A percentile compares a stretch with the other conserved stretches of the same genome.
phyloP scores from a whole-genome alignment of 2,329 filamentous ascomycete genomes.

The Clarireedia paspali region DNA sequence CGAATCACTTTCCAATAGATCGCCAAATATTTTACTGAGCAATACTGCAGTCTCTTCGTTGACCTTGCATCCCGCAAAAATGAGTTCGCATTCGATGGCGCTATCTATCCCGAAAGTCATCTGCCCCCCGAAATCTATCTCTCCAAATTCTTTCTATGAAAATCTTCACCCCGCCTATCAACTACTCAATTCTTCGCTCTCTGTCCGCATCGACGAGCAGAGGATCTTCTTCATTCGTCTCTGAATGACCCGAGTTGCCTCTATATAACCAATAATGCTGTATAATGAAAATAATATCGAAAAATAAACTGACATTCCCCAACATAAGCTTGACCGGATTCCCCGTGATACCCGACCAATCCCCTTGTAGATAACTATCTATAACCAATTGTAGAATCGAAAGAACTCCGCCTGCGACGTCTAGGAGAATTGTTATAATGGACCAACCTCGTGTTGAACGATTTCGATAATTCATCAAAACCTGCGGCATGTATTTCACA shows the following conservation, averaged over 20 bases:
- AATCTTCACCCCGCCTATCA: not conserved
- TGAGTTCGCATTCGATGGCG: not conserved
- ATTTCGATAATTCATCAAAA: constrained; percentile 74
- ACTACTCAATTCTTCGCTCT: constrained; percentile 14
- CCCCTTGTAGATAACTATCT: constrained; percentile 74
- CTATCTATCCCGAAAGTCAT: not conserved
- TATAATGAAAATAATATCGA: constrained; percentile 76
- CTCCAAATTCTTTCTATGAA: not conserved
- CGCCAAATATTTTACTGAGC: too few species aligned
- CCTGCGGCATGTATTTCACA: constrained; percentile 88
- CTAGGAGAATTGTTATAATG: constrained; percentile 76
- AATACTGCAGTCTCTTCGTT: not conserved
- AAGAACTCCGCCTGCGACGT: constrained; percentile 72
- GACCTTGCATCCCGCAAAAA: not conserved
- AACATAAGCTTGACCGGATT: constrained; percentile 88
- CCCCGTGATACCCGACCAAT: constrained; percentile 86
- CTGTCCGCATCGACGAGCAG: constrained; percentile 10
- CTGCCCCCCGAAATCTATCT: not conserved
- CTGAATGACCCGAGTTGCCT: constrained; percentile 11
- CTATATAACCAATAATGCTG: constrained; percentile 83
- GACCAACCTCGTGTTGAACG: constrained; percentile 83
- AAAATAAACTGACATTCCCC: constrained; percentile 77
- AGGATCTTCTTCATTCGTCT: constrained; percentile 14
- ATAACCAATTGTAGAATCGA: constrained; percentile 76
- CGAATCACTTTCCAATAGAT: too few species aligned